These are phyloP conservation scores for Wickerhamiella sergipiensis DNA, from an alignment of 805 yeast species.

Conservation along the genomic window DNA sequence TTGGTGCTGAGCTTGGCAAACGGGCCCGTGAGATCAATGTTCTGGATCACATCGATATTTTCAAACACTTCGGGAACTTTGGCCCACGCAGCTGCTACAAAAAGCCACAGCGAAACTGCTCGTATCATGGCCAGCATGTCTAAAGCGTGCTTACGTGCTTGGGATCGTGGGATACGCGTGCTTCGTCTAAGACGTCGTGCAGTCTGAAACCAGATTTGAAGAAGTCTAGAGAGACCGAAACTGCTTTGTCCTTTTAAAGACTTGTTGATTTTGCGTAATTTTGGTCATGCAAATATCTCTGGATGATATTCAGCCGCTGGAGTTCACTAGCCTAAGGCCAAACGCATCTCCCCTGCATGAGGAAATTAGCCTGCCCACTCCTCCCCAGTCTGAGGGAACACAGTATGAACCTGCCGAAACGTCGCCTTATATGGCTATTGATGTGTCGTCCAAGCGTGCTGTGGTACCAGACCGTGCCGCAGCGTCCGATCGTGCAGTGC, in stretches of 20 bases:
- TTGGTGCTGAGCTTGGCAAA: constrained; percentile 49
- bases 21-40: constrained; percentile 50
- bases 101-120: background rate
- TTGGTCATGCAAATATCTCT: background rate
- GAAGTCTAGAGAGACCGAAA: too few relatives aligned
- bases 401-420: background rate
- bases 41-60: constrained; percentile 42
- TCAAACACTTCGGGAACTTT: constrained; percentile 31
- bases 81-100: background rate
- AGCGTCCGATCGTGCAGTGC: too few relatives aligned
- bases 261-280: too few relatives aligned
- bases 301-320: background rate
- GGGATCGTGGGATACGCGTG: too few relatives aligned
- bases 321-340: background rate
- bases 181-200: too few relatives aligned
- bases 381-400: background rate
- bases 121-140: background rate
- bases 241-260: too few relatives aligned
- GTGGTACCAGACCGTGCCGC: too few relatives aligned
- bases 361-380: background rate
- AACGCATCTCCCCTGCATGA: background rate
- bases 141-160: too few relatives aligned
- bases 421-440: background rate
- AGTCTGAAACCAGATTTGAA: too few relatives aligned
- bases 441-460: too few relatives aligned